Conservation (phyloP, 1,139 yeast species). For the Kodamaea sp. region DNA sequence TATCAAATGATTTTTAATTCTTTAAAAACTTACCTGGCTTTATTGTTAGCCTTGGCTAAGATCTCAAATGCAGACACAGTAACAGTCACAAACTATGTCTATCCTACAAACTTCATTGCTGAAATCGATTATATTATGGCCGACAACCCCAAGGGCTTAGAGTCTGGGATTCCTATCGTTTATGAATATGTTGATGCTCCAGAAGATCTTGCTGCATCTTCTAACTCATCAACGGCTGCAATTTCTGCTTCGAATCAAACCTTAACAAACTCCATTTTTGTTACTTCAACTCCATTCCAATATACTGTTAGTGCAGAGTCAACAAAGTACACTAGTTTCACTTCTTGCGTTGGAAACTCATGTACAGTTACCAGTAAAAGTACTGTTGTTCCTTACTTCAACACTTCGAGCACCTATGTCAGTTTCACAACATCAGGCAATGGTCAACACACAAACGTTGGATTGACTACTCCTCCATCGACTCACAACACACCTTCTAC, state of each 20-base stretch:
- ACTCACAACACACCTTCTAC: background rate
- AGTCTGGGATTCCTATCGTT: conserved; percentile 31
- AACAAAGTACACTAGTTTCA: conserved; percentile 9
- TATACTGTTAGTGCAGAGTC: conserved; percentile 18
- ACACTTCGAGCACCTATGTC: conserved; percentile 1
- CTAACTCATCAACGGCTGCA: background rate
- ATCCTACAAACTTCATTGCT: conserved; percentile 27
- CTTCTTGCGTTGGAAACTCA: conserved; percentile 4
- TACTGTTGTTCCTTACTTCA: conserved; percentile 1
- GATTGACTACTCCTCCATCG: background rate
- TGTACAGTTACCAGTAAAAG: conserved; percentile 3
- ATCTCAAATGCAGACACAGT: conserved; percentile 20
- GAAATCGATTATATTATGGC: conserved; percentile 22
- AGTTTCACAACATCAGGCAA: conserved; percentile 1
- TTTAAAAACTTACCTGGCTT: conserved; percentile 12
- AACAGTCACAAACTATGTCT: conserved; percentile 31
- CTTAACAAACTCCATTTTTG: background rate
- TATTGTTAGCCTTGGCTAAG: conserved; percentile 9
- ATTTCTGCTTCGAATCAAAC: background rate
- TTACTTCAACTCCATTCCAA: conserved; percentile 8
- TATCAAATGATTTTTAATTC: conserved; percentile 13
- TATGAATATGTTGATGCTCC: conserved; percentile 26
- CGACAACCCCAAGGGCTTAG: conserved; percentile 20
- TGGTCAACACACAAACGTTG: background rate
- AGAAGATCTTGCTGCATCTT: conserved; percentile 1